phyloP scores from a whole-genome alignment of 2,329 filamentous ascomycete genomes.

The Colletotrichum noveboracense region DNA sequence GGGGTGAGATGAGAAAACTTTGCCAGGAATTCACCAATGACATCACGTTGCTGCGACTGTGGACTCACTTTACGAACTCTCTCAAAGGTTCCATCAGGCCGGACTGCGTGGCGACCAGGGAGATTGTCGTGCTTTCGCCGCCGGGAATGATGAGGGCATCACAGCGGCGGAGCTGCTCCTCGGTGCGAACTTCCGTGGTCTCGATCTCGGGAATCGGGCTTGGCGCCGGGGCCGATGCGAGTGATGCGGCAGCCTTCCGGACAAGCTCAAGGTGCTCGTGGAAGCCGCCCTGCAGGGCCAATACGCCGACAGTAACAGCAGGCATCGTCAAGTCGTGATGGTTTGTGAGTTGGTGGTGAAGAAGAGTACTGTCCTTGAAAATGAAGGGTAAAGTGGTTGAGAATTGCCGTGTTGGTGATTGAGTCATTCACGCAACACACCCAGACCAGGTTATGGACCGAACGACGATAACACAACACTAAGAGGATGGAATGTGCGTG shows the following conservation, averaged over 20 bases:
- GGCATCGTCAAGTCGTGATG: neutral
- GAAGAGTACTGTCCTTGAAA: neutral
- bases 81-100: conserved; percentile 83
- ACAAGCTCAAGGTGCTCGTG: conserved; percentile 84
- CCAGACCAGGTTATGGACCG: neutral
- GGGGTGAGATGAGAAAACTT: neutral
- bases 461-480: neutral
- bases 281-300: conserved; percentile 91
- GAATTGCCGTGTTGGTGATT: neutral
- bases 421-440: conserved; percentile 9
- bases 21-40: conserved; percentile 5
- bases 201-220: conserved; percentile 48
- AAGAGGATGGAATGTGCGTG: neutral
- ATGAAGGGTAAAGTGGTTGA: neutral
- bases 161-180: conserved; percentile 72
- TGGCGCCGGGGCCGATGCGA: conserved; percentile 35
- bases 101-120: conserved; percentile 82
- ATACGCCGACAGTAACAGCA: conserved; percentile 60
- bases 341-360: neutral
- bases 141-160: conserved; percentile 89
- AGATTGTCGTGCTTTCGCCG: conserved; percentile 94
- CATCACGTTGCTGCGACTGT: neutral
- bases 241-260: conserved; percentile 64
- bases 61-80: conserved; percentile 84
- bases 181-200: conserved; percentile 79